Conservation (phyloP, 371 early-diverging fungal species). For the Rhizopus arrhizus region DNA sequence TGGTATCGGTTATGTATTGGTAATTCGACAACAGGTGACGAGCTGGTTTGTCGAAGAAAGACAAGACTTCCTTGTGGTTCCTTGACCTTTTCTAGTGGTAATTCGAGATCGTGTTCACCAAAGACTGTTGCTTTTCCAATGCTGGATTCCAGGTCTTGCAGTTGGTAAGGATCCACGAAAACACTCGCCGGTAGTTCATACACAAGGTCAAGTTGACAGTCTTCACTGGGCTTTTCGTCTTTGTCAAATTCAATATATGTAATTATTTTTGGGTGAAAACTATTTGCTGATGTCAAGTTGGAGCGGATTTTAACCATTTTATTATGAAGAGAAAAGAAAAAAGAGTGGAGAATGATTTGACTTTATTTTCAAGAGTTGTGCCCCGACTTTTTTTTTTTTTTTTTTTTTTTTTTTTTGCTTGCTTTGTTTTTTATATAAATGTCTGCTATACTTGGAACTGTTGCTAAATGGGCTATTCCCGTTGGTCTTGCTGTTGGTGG, state of each 20-base stretch:
- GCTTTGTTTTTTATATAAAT: constrained; percentile 10
- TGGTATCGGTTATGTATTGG: constrained; percentile 56
- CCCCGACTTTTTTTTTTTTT: too few relatives aligned
- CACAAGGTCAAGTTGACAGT: constrained; percentile 39
- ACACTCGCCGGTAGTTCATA: constrained; percentile 48
- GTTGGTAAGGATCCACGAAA: constrained; percentile 53
- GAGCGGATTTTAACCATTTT: constrained; percentile 20
- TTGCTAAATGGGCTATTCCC: constrained; percentile 69
- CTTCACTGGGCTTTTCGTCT: background rate
- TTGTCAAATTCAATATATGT: constrained; percentile 19
- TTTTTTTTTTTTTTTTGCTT: background rate
- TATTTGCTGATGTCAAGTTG: constrained; percentile 19
- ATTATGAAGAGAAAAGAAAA: background rate
- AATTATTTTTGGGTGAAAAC: constrained; percentile 47
- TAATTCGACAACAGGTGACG: constrained; percentile 19
- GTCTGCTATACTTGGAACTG: constrained; percentile 55
- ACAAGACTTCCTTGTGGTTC: constrained; percentile 45
- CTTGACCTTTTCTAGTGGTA: constrained; percentile 45
- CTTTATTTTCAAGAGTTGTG: background rate
- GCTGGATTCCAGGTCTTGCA: constrained; percentile 17
- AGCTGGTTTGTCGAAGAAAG: constrained; percentile 28
- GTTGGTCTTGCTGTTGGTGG: constrained; percentile 69
- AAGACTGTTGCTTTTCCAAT: constrained; percentile 30
- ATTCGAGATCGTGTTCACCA: constrained; percentile 51
- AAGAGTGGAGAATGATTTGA: background rate